phyloP scores from a whole-genome alignment of 768 basidiomycete genomes.

The Termitomyces sp. region DNA sequence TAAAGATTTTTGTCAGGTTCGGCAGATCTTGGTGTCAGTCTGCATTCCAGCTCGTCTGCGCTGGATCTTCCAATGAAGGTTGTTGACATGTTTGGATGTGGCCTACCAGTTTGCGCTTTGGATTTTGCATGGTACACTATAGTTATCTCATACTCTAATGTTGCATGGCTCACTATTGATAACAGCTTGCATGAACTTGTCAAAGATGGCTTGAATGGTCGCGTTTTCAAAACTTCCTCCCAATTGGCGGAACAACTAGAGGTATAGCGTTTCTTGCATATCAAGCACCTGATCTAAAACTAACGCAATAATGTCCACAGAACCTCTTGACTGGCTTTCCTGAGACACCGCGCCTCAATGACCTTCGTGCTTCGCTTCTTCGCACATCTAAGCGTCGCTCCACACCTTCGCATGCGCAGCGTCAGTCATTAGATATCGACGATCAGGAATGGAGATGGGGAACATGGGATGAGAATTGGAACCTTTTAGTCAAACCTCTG shows the following conservation, averaged over 20 bases:
- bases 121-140: constrained; percentile 68
- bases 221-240: constrained; percentile 61
- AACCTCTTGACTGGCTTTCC: constrained; percentile 60
- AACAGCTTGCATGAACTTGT: constrained; percentile 83
- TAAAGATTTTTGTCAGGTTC: constrained; percentile 48
- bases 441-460: constrained; percentile 51
- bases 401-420: constrained; percentile 17
- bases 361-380: constrained; percentile 48
- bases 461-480: constrained; percentile 88
- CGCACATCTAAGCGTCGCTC: constrained; percentile 22
- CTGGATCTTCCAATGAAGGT: constrained; percentile 98
- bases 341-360: constrained; percentile 38
- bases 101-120: constrained; percentile 88
- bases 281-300: neutral
- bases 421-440: constrained; percentile 14
- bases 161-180: neutral
- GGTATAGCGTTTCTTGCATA: constrained; percentile 32
- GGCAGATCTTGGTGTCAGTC: constrained; percentile 85
- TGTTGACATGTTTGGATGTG: constrained; percentile 99
- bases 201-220: constrained; percentile 77
- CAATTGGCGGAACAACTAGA: constrained; percentile 72
- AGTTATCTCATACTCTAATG: constrained; percentile 13
- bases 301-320: constrained; percentile 26
- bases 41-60: constrained; percentile 88
- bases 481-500: constrained; percentile 57